These are phyloP conservation scores for Dactylellina parvicollis DNA, from an alignment of 2,329 filamentous ascomycete genomes.

Conservation along the genomic window DNA sequence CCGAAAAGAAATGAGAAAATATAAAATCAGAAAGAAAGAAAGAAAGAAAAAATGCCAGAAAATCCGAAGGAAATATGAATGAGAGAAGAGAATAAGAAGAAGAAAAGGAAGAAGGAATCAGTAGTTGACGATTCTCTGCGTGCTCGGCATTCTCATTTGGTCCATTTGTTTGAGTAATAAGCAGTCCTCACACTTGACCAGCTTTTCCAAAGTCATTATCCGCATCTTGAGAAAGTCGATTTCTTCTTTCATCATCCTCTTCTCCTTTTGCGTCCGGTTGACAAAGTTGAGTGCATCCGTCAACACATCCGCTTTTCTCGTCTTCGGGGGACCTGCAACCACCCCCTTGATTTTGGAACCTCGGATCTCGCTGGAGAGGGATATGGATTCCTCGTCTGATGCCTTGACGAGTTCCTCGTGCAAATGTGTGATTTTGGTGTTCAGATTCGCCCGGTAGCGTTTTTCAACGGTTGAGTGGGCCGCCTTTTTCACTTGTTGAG, in stretches of 20 bases:
- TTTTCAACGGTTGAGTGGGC: slow-evolving; percentile 53
- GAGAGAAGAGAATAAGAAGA: slow-evolving; percentile 8
- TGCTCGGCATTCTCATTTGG: slow-evolving; percentile 53
- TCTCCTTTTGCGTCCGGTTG: slow-evolving; percentile 52
- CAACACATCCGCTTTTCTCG: slow-evolving; percentile 53
- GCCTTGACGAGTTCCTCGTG: slow-evolving; percentile 53
- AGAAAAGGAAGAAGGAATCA: slow-evolving; percentile 16
- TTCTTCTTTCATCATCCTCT: slow-evolving; percentile 53
- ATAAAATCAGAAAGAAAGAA: slow-evolving; percentile 25
- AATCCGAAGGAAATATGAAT: slow-evolving; percentile 5
- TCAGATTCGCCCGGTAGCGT: slow-evolving; percentile 50
- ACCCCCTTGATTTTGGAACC: slow-evolving; percentile 41
- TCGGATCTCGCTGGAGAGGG: slow-evolving; percentile 50
- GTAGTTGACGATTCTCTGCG: slow-evolving; percentile 46
- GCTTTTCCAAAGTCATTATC: slow-evolving; percentile 53
- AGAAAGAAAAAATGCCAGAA: slow-evolving; percentile 3
- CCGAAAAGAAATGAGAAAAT: slow-evolving; percentile 14
- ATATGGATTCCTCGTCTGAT: slow-evolving; percentile 48
- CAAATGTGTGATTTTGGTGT: slow-evolving; percentile 53
- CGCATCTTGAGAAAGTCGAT: slow-evolving; percentile 54
- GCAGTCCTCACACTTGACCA: slow-evolving; percentile 53
- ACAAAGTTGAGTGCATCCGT: slow-evolving; percentile 53
- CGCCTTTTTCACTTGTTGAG: slow-evolving; percentile 51
- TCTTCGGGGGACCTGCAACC: slow-evolving; percentile 43
- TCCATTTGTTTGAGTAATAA: slow-evolving; percentile 53